These are phyloP conservation scores for Musa acuminata DNA, from an alignment of 176 grass and related monocot species.

Conservation along the genomic window DNA sequence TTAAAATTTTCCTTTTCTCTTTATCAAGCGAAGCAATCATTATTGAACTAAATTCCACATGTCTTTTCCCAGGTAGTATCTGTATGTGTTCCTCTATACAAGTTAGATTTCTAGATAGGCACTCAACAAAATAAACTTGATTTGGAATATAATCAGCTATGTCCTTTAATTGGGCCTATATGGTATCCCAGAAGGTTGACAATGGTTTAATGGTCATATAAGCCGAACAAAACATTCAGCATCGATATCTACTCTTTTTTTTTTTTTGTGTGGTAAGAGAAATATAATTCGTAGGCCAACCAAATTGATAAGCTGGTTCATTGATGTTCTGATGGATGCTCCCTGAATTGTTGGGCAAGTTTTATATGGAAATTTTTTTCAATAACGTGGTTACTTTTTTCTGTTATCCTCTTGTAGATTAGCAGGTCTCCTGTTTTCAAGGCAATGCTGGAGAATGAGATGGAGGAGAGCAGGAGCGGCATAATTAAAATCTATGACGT, in stretches of 20 bases:
- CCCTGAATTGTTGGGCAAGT: neutral
- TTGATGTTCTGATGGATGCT: neutral
- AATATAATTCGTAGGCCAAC: neutral
- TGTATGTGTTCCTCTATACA: neutral
- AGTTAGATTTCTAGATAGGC: neutral
- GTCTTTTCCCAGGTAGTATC: neutral
- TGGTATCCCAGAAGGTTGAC: neutral
- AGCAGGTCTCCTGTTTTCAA: constrained; percentile 91
- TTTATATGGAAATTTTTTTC: neutral
- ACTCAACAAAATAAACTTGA: neutral
- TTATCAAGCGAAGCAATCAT: too few species aligned
- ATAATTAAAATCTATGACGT: constrained; percentile 83
- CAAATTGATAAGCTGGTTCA: neutral
- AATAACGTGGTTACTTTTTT: neutral
- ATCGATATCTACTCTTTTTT: neutral
- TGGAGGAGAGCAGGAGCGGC: constrained; percentile 86
- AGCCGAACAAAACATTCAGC: neutral
- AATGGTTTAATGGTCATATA: neutral
- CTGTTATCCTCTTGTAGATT: constrained; percentile 25
- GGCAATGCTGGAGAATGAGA: constrained; percentile 97
- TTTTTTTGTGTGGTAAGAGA: neutral
- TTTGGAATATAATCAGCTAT: neutral
- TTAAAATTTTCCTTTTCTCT: too few species aligned
- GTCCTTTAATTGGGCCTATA: neutral
- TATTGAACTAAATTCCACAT: too few species aligned